phyloP scores from a whole-genome alignment of 1,284 basidiomycete species.

The Calocybe gambosa region DNA sequence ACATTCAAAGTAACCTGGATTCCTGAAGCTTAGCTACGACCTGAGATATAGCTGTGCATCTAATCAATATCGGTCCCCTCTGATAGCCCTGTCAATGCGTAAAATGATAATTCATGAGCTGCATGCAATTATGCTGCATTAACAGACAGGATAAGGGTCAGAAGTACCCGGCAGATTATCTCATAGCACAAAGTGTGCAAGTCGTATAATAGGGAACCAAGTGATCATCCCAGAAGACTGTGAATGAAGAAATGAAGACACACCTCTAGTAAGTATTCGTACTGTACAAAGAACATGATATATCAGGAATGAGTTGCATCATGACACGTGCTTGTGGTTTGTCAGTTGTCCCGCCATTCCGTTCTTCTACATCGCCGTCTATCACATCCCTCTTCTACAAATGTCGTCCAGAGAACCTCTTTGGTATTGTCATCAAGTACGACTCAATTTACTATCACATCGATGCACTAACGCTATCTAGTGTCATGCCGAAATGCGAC shows the following conservation, averaged over 20 bases:
- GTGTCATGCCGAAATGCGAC: conserved; percentile 77
- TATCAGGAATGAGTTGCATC: not conserved
- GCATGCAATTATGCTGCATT: not conserved
- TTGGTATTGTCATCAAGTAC: conserved; percentile 75
- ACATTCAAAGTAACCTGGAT: too few species aligned
- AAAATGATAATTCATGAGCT: not conserved
- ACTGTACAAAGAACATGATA: not conserved
- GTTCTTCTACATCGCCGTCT: not conserved
- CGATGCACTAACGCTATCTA: conserved; percentile 23
- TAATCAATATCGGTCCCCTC: too few species aligned
- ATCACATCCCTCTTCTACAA: conserved; percentile 1
- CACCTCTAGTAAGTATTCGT: not conserved
- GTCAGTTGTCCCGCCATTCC: conserved; percentile 8
- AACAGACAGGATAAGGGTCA: conserved; percentile 20
- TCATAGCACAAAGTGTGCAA: conserved; percentile 23
- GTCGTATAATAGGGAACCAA: conserved; percentile 56
- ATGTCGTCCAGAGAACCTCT: conserved; percentile 68
- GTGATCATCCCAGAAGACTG: conserved; percentile 29
- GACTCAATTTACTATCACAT: conserved; percentile 18
- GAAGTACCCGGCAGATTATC: conserved; percentile 37
- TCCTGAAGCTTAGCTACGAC: too few species aligned
- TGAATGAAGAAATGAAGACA: conserved; percentile 12
- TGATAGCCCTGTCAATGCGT: too few species aligned
- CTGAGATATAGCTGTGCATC: too few species aligned
- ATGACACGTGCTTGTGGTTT: conserved; percentile 5